These are phyloP conservation scores for Phellopilus nigrolimitatus DNA, from an alignment of 1,284 basidiomycete species.

Conservation along the genomic window DNA sequence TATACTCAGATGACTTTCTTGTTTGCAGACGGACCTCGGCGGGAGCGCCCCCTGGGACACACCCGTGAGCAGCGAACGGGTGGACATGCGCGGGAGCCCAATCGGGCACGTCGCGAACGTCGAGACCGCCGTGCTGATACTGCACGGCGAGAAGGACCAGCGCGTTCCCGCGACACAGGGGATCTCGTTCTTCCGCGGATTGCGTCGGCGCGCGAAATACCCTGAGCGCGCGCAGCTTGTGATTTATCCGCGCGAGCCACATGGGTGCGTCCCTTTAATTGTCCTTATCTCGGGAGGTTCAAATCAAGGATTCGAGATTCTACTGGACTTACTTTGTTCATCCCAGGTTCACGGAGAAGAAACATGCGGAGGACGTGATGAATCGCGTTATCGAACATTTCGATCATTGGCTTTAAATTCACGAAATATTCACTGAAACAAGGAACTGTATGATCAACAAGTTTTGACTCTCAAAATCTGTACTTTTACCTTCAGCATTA, in stretches of 20 bases:
- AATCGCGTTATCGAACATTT: conserved; percentile 22
- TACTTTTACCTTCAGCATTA: too few relatives aligned
- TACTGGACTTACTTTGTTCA: neutral
- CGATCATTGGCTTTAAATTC: conserved; percentile 20
- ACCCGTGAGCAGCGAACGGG: neutral
- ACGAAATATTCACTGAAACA: neutral
- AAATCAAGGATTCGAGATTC: neutral
- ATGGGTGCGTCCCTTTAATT: conserved; percentile 13
- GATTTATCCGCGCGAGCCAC: conserved; percentile 23
- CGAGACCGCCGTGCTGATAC: conserved; percentile 22
- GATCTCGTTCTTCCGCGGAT: conserved; percentile 20
- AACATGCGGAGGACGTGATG: conserved; percentile 23
- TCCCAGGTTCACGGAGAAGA: conserved; percentile 21
- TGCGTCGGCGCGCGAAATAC: conserved; percentile 19
- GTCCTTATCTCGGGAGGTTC: neutral
- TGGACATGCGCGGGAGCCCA: conserved; percentile 16
- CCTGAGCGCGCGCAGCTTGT: conserved; percentile 21
- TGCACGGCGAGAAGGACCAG: conserved; percentile 22
- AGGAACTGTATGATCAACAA: too few relatives aligned
- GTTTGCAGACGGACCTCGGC: conserved; percentile 11
- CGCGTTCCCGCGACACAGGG: conserved; percentile 22
- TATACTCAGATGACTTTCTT: too few relatives aligned
- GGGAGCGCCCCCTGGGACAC: conserved; percentile 21
- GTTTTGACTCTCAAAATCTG: too few relatives aligned
- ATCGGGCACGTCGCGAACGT: conserved; percentile 20